Percentiles rank a stretch among this genome's conserved stretches.
Conservation (phyloP, 176 grass and related monocot genomes). For the Zizania latifolia region DNA sequence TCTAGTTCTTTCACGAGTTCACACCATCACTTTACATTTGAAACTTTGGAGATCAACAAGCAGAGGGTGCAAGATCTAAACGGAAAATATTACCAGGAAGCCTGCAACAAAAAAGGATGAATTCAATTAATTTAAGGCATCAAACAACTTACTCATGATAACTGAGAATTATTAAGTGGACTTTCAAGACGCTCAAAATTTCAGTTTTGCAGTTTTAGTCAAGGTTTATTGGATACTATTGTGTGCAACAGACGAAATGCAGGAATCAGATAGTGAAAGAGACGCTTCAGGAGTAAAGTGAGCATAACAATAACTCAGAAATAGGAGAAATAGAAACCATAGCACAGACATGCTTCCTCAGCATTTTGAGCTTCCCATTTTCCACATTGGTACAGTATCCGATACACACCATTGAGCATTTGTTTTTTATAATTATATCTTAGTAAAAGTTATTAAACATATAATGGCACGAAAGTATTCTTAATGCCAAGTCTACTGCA, state of each 20-base stretch:
- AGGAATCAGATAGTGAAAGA: neutral
- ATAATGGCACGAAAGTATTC: neutral
- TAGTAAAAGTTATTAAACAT: neutral
- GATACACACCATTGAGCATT: neutral
- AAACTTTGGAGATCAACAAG: slow-evolving; percentile 22
- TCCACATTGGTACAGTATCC: neutral
- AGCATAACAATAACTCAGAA: slow-evolving; percentile 2
- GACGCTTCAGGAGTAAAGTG: neutral
- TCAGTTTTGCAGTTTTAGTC: neutral
- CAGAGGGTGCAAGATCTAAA: slow-evolving; percentile 29
- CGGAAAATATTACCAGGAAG: neutral
- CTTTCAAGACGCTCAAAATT: neutral
- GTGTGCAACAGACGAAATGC: neutral
- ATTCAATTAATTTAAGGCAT: neutral
- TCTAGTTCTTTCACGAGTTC: neutral
- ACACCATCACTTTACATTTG: neutral
- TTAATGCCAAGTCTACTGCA: neutral
- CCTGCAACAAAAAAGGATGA: slow-evolving; percentile 25
- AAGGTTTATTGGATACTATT: neutral
- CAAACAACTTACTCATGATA: neutral
- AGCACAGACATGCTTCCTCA: neutral
- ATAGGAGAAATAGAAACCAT: neutral
- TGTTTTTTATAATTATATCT: neutral
- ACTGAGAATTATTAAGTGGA: neutral
- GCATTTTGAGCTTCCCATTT: neutral